Conservation (phyloP, 2,329 filamentous ascomycete species). For the Pezicula carpinea region DNA sequence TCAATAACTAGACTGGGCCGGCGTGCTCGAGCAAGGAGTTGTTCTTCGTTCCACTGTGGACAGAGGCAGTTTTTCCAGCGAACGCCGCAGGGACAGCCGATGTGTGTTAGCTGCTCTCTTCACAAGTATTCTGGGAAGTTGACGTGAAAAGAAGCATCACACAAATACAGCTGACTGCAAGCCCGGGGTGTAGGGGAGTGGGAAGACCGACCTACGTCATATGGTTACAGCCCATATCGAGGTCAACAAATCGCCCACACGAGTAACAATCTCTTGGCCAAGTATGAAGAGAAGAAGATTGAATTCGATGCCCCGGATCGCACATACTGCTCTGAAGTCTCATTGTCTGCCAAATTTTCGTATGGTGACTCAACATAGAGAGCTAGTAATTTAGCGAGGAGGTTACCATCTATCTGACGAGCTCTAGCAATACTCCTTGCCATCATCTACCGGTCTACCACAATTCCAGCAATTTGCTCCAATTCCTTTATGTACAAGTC, state of each 20-base stretch:
- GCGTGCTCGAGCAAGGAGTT: constrained; percentile 28
- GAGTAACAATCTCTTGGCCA: too few species aligned
- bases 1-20: constrained; percentile 2
- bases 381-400: constrained; percentile 15
- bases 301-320: constrained; percentile 49
- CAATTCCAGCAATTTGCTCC: constrained; percentile 3
- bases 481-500: constrained; percentile 13
- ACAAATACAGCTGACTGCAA: too few species aligned
- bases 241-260: constrained; percentile 45
- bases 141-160: too few species aligned
- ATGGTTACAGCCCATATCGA: constrained; percentile 48
- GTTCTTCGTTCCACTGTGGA: constrained; percentile 33
- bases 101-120: too few species aligned
- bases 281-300: too few species aligned
- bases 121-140: constrained; percentile 43
- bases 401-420: constrained; percentile 16
- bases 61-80: constrained; percentile 38
- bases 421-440: constrained; percentile 18
- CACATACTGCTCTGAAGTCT: constrained; percentile 49
- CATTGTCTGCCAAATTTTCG: not conserved
- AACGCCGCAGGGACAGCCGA: constrained; percentile 39
- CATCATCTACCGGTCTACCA: constrained; percentile 19
- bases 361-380: constrained; percentile 9
- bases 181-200: constrained; percentile 34
- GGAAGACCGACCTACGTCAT: constrained; percentile 43